phyloP scores from a whole-genome alignment of 148 eudicot genomes.

The Linanthus parryae region DNA sequence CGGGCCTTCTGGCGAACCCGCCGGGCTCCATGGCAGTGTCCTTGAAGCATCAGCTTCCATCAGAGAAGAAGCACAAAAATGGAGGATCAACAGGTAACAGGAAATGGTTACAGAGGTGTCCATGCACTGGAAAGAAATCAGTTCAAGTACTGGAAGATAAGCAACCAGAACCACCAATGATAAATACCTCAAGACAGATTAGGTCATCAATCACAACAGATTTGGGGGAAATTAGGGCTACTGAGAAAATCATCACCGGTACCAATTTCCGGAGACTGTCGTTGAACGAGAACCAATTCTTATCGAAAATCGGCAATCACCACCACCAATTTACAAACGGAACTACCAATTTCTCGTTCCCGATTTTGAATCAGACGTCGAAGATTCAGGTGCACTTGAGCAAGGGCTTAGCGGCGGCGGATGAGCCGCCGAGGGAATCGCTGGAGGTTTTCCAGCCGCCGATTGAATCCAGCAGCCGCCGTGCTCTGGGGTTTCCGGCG shows the following conservation, averaged over 20 bases:
- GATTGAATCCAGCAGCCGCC: conserved; percentile 13
- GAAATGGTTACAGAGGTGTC: conserved; percentile 64
- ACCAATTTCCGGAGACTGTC: conserved; percentile 2
- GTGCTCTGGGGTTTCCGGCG: conserved; percentile 12
- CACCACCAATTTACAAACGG: conserved; percentile 16
- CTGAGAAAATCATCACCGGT: background rate
- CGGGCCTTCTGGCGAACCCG: conserved; percentile 55
- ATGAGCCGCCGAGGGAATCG: conserved; percentile 63
- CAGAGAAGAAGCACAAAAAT: background rate
- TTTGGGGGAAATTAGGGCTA: background rate
- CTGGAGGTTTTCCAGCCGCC: conserved; percentile 65
- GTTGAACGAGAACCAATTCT: conserved; percentile 7
- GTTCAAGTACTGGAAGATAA: conserved; percentile 46
- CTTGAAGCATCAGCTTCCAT: conserved; percentile 18
- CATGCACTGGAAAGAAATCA: conserved; percentile 63
- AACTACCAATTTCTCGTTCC: conserved; percentile 67
- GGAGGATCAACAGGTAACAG: conserved; percentile 11
- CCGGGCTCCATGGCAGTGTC: conserved; percentile 36
- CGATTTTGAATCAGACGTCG: conserved; percentile 31
- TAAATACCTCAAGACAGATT: too few relatives aligned
- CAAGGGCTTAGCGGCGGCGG: background rate
- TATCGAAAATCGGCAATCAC: conserved; percentile 10
- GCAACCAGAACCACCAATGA: conserved; percentile 17
- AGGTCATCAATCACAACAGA: background rate
- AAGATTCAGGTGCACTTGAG: conserved; percentile 24